phyloP scores from a whole-genome alignment of 441 rosid species.

The Pelargonium australe region DNA sequence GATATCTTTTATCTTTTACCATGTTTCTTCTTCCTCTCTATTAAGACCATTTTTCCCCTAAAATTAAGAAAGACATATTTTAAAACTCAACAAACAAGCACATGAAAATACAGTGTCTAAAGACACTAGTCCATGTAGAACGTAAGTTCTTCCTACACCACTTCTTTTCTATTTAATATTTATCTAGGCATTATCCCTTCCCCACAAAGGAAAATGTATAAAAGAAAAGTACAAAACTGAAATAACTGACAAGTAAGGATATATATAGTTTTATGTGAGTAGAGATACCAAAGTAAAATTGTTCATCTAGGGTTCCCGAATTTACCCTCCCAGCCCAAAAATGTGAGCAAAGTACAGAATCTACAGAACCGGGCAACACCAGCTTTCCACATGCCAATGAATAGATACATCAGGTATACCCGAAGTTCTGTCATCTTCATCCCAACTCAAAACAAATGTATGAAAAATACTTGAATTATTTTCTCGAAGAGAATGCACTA shows the following conservation, averaged over 20 bases:
- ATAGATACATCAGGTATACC: not conserved
- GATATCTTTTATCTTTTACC: not conserved
- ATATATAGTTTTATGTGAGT: too few relatives aligned
- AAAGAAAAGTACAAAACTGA: too few relatives aligned
- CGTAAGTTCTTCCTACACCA: not conserved
- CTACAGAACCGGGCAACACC: not conserved
- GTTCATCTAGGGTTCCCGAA: too few relatives aligned
- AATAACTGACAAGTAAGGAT: too few relatives aligned
- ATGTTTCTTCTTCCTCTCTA: not conserved
- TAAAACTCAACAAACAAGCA: not conserved
- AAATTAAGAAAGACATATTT: not conserved
- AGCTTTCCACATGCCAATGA: not conserved
- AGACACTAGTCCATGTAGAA: too few relatives aligned
- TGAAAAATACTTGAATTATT: not conserved
- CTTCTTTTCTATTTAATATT: too few relatives aligned
- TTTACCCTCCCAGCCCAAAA: too few relatives aligned
- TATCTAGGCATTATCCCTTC: too few relatives aligned
- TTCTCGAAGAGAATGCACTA: not conserved
- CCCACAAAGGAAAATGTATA: too few relatives aligned
- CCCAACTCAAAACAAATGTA: not conserved
- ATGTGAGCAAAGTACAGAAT: not conserved
- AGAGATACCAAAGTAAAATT: too few relatives aligned
- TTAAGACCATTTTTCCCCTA: not conserved
- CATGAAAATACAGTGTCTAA: not conserved
- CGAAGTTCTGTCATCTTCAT: not conserved